Evolutionary conservation across 169 alveolate genomes (phyloP), one percentile per base, ranked within the genome.

Genomic region (Plasmodium yoelii): DNA sequence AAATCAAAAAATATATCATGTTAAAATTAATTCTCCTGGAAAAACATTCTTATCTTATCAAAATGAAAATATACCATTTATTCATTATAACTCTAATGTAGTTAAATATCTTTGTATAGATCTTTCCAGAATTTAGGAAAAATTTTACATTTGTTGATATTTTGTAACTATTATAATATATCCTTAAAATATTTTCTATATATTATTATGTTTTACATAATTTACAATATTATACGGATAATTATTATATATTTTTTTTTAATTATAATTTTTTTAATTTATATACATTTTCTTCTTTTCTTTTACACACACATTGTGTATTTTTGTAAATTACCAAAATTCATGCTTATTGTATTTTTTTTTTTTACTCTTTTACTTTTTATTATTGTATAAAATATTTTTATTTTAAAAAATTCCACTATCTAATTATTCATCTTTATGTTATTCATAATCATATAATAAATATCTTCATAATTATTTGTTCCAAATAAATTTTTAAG

Each of bases 41-140:
- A 77, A 77, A 77, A 77, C 77, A n/a, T 77, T 77, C 28, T 8
- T 77, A 0, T 63, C 88, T 4, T 77, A 77, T 57, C 88, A 77
- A 19, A 73, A 42, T 73, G 72, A 73, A 39, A 77, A 77, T 12
- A 12, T 57, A 5, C 88, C 88, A n/a, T 77, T 63, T 10, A 5
- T 77, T 13, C 75, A 63, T 7, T 22, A 69, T 55, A 60, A 44
- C 84, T 51, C n/a, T 44, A 77, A 44, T 42, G 22, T 64, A 12
- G 77, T 77, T 4, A 77, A 56, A n/a, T 77, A 77, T 64, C 49
- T 77, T 8, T 77, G 88, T 42, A 77, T 77, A 12, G 88, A 77
- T 42, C 65, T 77, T 34, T 77, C 88, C 2, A 63, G 34, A 46
- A 68, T 77, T 28, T 57, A 64, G 47, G 34, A 15, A 5, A 7